phyloP scores from a whole-genome alignment of 768 basidiomycete genomes.

The Leccinum obscurum region DNA sequence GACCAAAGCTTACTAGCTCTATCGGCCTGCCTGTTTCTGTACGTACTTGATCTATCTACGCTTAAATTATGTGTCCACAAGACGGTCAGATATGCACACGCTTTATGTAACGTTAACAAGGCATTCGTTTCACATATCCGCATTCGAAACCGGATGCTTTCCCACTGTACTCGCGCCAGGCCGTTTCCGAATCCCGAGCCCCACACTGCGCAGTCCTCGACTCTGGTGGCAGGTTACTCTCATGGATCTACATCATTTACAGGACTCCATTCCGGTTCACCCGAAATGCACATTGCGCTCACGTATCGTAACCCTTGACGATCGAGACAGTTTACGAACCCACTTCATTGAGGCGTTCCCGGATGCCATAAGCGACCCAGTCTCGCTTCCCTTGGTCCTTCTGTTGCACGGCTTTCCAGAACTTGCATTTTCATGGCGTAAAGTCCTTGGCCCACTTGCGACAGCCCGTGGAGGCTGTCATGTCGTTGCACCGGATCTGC shows the following conservation, averaged over 20 bases:
- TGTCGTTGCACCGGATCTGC: constrained; percentile 62
- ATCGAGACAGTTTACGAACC: constrained; percentile 41
- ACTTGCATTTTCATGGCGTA: constrained; percentile 65
- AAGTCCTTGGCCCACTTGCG: constrained; percentile 51
- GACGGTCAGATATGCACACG: background rate
- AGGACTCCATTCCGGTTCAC: constrained; percentile 24
- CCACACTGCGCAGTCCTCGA: background rate
- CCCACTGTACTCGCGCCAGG: background rate
- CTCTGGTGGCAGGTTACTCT: background rate
- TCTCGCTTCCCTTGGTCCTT: constrained; percentile 46
- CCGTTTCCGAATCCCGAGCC: background rate
- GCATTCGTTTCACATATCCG: constrained; percentile 2
- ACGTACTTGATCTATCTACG: constrained; percentile 11
- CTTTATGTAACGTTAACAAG: constrained; percentile 2
- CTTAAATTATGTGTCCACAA: background rate
- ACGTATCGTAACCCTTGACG: constrained; percentile 42
- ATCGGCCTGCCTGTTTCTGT: constrained; percentile 1
- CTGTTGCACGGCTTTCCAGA: constrained; percentile 71
- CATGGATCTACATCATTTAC: constrained; percentile 19
- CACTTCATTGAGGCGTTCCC: constrained; percentile 53
- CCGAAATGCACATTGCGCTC: constrained; percentile 35
- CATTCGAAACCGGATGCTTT: background rate
- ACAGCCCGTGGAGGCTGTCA: constrained; percentile 46
- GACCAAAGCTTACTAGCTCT: background rate
- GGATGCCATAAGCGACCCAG: constrained; percentile 12